Percentiles rank a stretch among this genome's conserved stretches.
phyloP scores from a whole-genome alignment of 345 rosid genomes.

The Eutrema japonicum region DNA sequence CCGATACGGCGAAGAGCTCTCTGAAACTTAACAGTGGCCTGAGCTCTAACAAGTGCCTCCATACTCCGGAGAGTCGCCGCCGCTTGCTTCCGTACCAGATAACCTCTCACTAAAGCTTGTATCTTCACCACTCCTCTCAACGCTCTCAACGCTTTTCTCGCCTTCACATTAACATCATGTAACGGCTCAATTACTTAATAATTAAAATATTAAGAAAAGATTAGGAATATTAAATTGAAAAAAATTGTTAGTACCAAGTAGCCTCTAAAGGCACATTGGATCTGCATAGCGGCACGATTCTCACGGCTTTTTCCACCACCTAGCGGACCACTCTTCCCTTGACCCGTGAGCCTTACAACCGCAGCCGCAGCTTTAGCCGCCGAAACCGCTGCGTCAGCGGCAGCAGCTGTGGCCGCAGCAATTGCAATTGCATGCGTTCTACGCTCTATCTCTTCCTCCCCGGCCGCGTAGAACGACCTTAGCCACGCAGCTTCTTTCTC shows the following conservation, averaged over 20 bases:
- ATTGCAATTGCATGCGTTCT: conserved; percentile 65
- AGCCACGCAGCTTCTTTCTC: conserved; percentile 61
- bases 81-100: conserved; percentile 72
- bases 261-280: conserved; percentile 73
- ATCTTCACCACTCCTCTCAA: conserved; percentile 76
- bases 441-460: conserved; percentile 61
- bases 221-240: neutral
- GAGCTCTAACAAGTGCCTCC: conserved; percentile 83
- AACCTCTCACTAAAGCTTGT: conserved; percentile 78
- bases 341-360: conserved; percentile 60
- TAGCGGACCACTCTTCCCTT: conserved; percentile 50
- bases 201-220: neutral
- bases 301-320: conserved; percentile 45
- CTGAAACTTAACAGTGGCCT: conserved; percentile 58
- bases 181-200: conserved; percentile 5
- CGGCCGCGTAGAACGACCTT: conserved; percentile 51
- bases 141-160: conserved; percentile 76
- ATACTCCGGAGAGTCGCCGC: conserved; percentile 72
- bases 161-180: conserved; percentile 39
- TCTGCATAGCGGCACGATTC: conserved; percentile 62
- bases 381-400: conserved; percentile 69
- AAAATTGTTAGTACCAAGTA: conserved; percentile 53
- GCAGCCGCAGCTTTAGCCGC: conserved; percentile 69
- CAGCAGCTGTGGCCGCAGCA: conserved; percentile 76
- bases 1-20: conserved; percentile 45